Evolutionary conservation across 495 filamentous ascomycete species (phyloP), one percentile per base, ranked within the genome.

Genomic region (Lichenothelia convexa): DNA sequence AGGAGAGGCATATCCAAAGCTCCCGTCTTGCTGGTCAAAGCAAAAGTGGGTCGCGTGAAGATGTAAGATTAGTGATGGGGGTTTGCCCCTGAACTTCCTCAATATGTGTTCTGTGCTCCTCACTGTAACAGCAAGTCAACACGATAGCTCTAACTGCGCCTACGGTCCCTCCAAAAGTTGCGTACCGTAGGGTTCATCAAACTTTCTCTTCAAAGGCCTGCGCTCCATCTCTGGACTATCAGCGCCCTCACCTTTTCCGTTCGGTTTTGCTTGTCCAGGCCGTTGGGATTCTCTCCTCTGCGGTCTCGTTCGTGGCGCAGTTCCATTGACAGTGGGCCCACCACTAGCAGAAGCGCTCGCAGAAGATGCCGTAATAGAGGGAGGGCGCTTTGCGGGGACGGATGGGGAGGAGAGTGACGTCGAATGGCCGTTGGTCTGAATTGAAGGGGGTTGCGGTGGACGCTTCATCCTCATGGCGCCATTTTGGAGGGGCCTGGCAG

Each of bases 21-120:
- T 80, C 42, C 86, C 84, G 55, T 94, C 83, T 58, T 93, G 86
- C 41, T 84, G 73, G 44, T 95, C 89, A 55, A 99, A 92, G 33
- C 82, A 78, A 51, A 92, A 94, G 57, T 93, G 72, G 3, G 65
- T 78, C 3, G 73, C 68, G 50, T 93, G 74, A 1, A 99, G 60
- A 56, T 95, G 85, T 23, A 99, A 57, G 29, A 85, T 72, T 6
- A 95, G 61, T 8, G 84, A 93, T 0, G 91, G 87, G 9, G 70
- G 70, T 7, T 61, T 61, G 45, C 76, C 85, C 3, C 65, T 58
- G 54, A 74, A 91, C 60, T 87, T 93, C 47, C 68, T 72, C 2
- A 97, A 68, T 32, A 97, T 82, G 48, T 92, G 78, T 3, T 64
- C 52, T 17, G 73, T 70, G 19, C 72, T 78, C 22, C 30, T 33